These are phyloP conservation scores for Alloteropsis semialata DNA, from an alignment of 176 grass and related monocot species.

Conservation along the genomic window DNA sequence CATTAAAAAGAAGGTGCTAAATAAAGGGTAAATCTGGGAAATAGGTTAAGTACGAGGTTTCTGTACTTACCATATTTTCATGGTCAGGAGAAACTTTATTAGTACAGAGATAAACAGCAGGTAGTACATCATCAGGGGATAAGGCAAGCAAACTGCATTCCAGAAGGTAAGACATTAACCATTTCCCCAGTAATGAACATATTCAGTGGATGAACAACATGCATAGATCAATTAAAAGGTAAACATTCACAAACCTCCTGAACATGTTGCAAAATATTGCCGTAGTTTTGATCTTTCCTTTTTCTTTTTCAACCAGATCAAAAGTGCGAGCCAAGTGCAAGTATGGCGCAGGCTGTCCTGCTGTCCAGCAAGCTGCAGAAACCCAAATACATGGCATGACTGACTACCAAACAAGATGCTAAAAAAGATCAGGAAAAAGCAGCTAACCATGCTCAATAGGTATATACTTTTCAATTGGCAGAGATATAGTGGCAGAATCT, in stretches of 20 bases:
- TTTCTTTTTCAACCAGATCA: slow-evolving; percentile 90
- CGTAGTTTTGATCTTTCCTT: slow-evolving; percentile 87
- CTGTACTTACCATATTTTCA: slow-evolving; percentile 81
- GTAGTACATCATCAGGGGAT: slow-evolving; percentile 88
- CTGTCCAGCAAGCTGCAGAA: slow-evolving; percentile 96
- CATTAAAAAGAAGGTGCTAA: slow-evolving; percentile 6
- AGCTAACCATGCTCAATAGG: slow-evolving; percentile 80
- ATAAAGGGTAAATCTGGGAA: slow-evolving; percentile 1
- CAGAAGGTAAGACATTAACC: slow-evolving; percentile 31
- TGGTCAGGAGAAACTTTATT: slow-evolving; percentile 89
- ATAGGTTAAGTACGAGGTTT: not conserved
- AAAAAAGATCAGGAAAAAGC: slow-evolving; percentile 26
- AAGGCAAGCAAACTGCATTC: slow-evolving; percentile 84
- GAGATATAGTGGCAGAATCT: slow-evolving; percentile 56
- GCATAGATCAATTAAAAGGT: slow-evolving; percentile 21
- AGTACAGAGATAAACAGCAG: slow-evolving; percentile 92
- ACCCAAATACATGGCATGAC: slow-evolving; percentile 37
- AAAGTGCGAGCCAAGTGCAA: slow-evolving; percentile 90
- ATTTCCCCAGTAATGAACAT: slow-evolving; percentile 24
- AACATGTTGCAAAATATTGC: slow-evolving; percentile 95
- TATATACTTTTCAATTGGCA: slow-evolving; percentile 83
- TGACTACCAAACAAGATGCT: slow-evolving; percentile 37
- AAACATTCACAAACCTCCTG: slow-evolving; percentile 62
- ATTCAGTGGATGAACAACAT: slow-evolving; percentile 19
- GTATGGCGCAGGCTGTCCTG: slow-evolving; percentile 88